phyloP scores from a whole-genome alignment of 1,284 basidiomycete genomes.

The Retiboletus flavoniger region DNA sequence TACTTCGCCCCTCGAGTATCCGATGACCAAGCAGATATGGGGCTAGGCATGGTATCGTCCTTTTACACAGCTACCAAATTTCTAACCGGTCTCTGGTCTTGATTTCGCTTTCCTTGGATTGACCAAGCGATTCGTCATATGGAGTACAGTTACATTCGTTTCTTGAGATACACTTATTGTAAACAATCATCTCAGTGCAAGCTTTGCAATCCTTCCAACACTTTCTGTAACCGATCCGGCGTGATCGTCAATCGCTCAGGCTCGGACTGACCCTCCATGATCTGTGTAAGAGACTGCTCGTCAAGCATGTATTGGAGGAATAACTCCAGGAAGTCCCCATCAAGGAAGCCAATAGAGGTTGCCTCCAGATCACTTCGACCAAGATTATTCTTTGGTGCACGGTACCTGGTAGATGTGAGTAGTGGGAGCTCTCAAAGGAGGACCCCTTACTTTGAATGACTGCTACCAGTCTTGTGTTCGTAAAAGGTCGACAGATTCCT shows the following conservation, averaged over 20 bases:
- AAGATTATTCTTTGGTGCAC: slow-evolving; percentile 58
- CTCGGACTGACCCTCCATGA: slow-evolving; percentile 54
- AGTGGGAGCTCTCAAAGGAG: background rate
- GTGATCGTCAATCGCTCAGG: slow-evolving; percentile 53
- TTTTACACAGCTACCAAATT: slow-evolving; percentile 3
- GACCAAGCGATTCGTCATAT: background rate
- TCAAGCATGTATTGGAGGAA: slow-evolving; percentile 48
- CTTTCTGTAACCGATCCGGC: slow-evolving; percentile 45
- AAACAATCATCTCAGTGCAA: slow-evolving; percentile 49
- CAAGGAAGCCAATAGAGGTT: slow-evolving; percentile 75
- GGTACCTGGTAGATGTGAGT: slow-evolving; percentile 48
- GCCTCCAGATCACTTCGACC: slow-evolving; percentile 57
- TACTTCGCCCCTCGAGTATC: slow-evolving; percentile 50
- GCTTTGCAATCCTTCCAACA: slow-evolving; percentile 60
- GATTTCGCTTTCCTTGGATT: slow-evolving; percentile 9
- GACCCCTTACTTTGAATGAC: slow-evolving; percentile 61
- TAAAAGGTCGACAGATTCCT: slow-evolving; percentile 68
- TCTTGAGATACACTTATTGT: slow-evolving; percentile 16
- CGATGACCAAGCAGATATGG: slow-evolving; percentile 24
- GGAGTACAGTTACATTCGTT: slow-evolving; percentile 16
- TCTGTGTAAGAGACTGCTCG: slow-evolving; percentile 40
- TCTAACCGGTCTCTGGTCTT: slow-evolving; percentile 23
- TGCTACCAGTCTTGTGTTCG: slow-evolving; percentile 56
- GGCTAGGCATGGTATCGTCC: slow-evolving; percentile 2
- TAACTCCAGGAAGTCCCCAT: slow-evolving; percentile 83